Conservation (phyloP, 1,139 yeast species). For the Diutina sp. region DNA sequence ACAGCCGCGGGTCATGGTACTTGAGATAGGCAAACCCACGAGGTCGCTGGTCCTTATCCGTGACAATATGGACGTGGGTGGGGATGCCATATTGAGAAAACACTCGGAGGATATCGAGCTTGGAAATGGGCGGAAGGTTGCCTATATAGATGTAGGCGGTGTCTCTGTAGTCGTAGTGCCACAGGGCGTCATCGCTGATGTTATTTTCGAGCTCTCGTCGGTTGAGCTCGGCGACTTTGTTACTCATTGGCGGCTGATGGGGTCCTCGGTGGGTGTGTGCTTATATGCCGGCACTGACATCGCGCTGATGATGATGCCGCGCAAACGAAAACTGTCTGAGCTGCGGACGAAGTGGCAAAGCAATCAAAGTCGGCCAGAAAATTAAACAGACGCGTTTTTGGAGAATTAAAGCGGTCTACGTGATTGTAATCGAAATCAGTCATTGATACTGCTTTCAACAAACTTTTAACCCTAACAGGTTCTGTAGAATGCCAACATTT, state of each 20-base stretch:
- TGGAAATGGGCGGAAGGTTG: conserved; percentile 54
- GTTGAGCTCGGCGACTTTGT: conserved; percentile 49
- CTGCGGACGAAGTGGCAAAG: no score
- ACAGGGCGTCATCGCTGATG: conserved; percentile 54
- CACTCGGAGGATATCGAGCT: conserved; percentile 61
- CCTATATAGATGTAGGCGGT: conserved; percentile 53
- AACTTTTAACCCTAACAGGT: no score
- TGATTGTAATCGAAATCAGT: no score
- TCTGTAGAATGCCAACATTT: no score
- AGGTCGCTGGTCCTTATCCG: conserved; percentile 47
- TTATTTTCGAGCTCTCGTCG: conserved; percentile 53
- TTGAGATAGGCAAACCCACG: conserved; percentile 75
- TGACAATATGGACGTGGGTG: conserved; percentile 57
- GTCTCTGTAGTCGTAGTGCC: conserved; percentile 81
- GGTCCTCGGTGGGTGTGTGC: no score
- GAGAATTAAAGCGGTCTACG: no score
- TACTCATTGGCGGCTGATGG: conserved; percentile 8
- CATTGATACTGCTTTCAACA: no score
- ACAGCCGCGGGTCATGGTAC: conserved; percentile 71
- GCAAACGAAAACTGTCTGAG: no score
- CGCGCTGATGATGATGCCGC: neutral
- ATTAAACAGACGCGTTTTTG: no score
- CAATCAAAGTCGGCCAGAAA: no score
- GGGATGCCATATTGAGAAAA: conserved; percentile 91
- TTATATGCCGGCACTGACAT: neutral